Evolutionary conservation across 805 yeast species (phyloP).

Genomic region (Saccharomyces eubayanus): DNA sequence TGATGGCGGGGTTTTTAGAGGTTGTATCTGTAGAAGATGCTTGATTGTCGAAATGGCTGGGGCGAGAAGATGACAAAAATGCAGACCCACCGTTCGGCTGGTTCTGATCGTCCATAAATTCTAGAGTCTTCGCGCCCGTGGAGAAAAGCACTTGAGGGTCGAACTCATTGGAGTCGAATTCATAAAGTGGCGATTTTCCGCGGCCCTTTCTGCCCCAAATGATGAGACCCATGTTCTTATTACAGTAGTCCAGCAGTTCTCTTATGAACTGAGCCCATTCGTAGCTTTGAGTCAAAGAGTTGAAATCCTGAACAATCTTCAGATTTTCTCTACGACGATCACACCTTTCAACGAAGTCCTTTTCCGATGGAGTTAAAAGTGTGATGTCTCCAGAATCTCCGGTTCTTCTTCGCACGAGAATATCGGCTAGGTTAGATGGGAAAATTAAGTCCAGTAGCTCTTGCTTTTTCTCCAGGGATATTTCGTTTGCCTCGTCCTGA

Average conservation of each 20-base stretch:
- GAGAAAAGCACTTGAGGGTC: constrained; percentile 20
- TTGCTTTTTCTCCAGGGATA: constrained; percentile 15
- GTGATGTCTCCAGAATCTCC: constrained; percentile 6
- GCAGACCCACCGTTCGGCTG: not conserved
- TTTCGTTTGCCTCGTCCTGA: constrained; percentile 7
- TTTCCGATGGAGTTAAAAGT: constrained; percentile 61
- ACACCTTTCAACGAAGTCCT: constrained; percentile 71
- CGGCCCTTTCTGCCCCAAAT: constrained; percentile 57
- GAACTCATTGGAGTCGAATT: constrained; percentile 18
- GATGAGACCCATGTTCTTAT: constrained; percentile 62
- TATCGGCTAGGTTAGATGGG: constrained; percentile 49
- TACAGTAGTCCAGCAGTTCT: constrained; percentile 68
- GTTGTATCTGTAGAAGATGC: not conserved
- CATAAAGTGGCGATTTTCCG: constrained; percentile 22
- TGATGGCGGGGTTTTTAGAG: not conserved
- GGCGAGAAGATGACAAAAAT: constrained; percentile 2
- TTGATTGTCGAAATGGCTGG: not conserved
- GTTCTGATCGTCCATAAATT: not conserved
- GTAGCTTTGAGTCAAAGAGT: constrained; percentile 58
- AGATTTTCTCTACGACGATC: constrained; percentile 59
- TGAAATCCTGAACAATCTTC: constrained; percentile 38
- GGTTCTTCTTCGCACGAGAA: constrained; percentile 25
- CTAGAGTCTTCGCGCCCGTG: constrained; percentile 10
- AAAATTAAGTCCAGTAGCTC: constrained; percentile 70
- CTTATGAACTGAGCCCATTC: constrained; percentile 81